A percentile compares a stretch with the other conserved stretches of the same genome.
Conservation (phyloP, 352 stramenopile genomes). For the Pythium angustatum region DNA sequence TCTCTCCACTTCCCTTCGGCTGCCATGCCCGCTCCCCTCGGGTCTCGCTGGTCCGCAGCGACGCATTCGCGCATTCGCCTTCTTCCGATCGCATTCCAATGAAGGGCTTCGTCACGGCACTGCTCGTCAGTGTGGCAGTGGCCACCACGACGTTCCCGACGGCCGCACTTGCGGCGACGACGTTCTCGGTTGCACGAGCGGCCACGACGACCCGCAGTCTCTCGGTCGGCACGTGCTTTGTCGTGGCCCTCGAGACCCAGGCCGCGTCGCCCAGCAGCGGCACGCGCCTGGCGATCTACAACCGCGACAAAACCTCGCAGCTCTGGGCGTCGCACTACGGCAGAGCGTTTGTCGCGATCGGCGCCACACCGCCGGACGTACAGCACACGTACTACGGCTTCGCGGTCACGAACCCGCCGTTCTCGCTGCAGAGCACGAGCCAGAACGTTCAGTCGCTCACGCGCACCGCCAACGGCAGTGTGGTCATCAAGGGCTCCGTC, state of each 20-base stretch:
- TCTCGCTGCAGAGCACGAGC: conserved; percentile 14
- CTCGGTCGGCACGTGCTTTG: neutral
- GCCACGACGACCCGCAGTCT: neutral
- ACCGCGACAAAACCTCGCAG: neutral
- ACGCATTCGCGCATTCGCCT: too few relatives aligned
- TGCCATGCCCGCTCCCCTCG: too few relatives aligned
- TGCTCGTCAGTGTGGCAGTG: neutral
- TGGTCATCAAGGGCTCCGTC: conserved; percentile 15
- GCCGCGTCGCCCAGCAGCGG: too few relatives aligned
- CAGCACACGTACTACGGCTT: conserved; percentile 22
- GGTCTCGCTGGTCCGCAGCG: too few relatives aligned
- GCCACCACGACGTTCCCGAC: too few relatives aligned
- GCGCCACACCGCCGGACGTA: conserved; percentile 2
- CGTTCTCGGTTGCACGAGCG: neutral
- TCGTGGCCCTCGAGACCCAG: neutral
- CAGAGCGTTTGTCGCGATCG: conserved; percentile 15
- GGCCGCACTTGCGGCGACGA: neutral
- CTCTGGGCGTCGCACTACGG: conserved; percentile 17
- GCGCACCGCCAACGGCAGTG: conserved; percentile 4
- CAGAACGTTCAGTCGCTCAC: conserved; percentile 18
- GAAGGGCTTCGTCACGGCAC: neutral
- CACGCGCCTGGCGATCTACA: conserved; percentile 14
- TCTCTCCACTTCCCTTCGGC: too few relatives aligned
- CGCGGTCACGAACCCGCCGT: conserved; percentile 6
- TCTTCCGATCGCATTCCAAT: too few relatives aligned